Evolutionary conservation across 768 basidiomycete species (phyloP).

Genomic region (Phanerodontia chrysosporium): DNA sequence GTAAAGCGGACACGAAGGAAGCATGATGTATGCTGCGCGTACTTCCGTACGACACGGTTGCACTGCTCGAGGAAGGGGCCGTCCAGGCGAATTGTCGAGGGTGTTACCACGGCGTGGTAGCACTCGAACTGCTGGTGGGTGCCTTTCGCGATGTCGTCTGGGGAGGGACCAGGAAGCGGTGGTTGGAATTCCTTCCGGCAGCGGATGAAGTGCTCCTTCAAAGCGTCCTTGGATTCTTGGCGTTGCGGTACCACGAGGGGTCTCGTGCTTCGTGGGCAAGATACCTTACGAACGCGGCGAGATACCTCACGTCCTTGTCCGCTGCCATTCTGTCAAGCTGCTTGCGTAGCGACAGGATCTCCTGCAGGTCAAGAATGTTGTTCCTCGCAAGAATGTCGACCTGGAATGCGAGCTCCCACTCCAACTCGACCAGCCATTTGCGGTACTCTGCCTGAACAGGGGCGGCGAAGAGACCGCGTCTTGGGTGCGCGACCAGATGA

Average conservation of each 20-base stretch:
- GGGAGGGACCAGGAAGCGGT: neutral
- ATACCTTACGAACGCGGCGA: slow-evolving; percentile 20
- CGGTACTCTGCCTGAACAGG: slow-evolving; percentile 28
- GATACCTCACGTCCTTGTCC: slow-evolving; percentile 30
- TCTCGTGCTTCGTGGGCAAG: slow-evolving; percentile 5
- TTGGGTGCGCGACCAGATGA: slow-evolving; percentile 36
- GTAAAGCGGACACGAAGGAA: slow-evolving; percentile 82
- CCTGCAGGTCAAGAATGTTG: slow-evolving; percentile 43
- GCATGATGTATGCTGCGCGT: slow-evolving; percentile 49
- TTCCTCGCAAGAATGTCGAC: slow-evolving; percentile 39
- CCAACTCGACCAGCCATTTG: slow-evolving; percentile 30
- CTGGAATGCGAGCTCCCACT: slow-evolving; percentile 59
- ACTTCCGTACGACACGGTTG: slow-evolving; percentile 72
- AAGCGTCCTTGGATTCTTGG: neutral
- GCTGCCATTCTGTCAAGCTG: slow-evolving; percentile 28
- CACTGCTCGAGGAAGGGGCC: slow-evolving; percentile 71
- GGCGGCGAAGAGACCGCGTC: slow-evolving; percentile 38
- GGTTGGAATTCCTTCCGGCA: neutral
- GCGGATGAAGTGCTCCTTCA: neutral
- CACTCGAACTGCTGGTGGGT: slow-evolving; percentile 32
- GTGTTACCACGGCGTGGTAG: slow-evolving; percentile 73
- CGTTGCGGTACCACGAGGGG: neutral
- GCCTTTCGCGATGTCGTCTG: neutral
- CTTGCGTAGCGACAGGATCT: slow-evolving; percentile 42
- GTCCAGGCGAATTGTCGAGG: slow-evolving; percentile 68